Evolutionary conservation across 164 flowering plant species (phyloP).

Genomic region (Houttuynia cordata): DNA sequence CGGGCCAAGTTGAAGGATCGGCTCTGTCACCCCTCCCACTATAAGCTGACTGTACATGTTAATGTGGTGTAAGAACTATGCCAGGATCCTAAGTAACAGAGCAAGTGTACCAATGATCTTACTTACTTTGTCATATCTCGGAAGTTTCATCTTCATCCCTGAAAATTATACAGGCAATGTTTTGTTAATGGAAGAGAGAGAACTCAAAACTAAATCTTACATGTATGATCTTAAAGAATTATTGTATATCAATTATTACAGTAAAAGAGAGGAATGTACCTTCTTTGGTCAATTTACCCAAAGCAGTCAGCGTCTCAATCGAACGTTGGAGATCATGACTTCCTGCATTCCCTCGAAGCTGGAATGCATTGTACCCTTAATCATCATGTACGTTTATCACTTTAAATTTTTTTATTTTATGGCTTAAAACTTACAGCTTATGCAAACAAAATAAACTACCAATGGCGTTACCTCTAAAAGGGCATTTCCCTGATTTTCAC

Average conservation of each 20-base stretch:
- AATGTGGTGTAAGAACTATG: not conserved
- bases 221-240: not conserved
- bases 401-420: too few species aligned
- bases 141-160: constrained; percentile 90
- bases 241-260: too few species aligned
- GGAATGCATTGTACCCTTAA: constrained; percentile 5
- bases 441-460: not conserved
- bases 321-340: constrained; percentile 85
- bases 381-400: not conserved
- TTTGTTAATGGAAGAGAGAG: not conserved
- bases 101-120: not conserved
- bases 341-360: constrained; percentile 98
- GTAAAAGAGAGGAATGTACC: constrained; percentile 25
- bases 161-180: constrained; percentile 5
- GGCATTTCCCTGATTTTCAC: constrained; percentile 64
- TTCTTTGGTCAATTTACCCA: constrained; percentile 60
- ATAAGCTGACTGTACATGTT: constrained; percentile 54
- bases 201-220: not conserved
- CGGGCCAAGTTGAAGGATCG: constrained; percentile 89
- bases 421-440: not conserved
- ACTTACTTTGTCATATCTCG: constrained; percentile 92
- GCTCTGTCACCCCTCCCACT: constrained; percentile 87
- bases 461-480: constrained; percentile 96
- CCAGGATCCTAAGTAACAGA: too few species aligned
- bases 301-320: constrained; percentile 50